These are phyloP conservation scores for Beauveria scarabaeidicola DNA, from an alignment of 2,329 filamentous ascomycete genomes.

Conservation along the genomic window DNA sequence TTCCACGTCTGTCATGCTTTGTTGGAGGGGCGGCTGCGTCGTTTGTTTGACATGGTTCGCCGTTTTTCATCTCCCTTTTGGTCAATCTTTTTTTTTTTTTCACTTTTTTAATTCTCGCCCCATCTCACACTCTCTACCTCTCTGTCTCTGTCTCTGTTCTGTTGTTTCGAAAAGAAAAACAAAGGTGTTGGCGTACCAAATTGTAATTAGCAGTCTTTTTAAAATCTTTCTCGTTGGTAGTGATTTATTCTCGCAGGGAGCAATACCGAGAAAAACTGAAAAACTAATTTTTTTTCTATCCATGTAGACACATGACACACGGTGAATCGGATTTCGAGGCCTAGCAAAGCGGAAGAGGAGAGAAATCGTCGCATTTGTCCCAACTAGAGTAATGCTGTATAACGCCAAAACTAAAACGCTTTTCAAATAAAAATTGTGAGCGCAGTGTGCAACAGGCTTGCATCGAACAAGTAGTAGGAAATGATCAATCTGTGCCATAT, in stretches of 20 bases:
- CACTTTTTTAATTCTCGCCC: conserved; percentile 1
- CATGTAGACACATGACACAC: neutral
- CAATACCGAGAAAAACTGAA: neutral
- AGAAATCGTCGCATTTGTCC: neutral
- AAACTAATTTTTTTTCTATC: neutral
- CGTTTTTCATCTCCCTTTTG: conserved; percentile 1
- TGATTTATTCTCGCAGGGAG: conserved; percentile 7
- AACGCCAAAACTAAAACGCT: too few relatives aligned
- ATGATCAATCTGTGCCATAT: too few relatives aligned
- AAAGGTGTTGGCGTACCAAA: conserved; percentile 8
- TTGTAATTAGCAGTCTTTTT: conserved; percentile 5
- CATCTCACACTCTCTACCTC: conserved; percentile 4
- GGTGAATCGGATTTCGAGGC: neutral
- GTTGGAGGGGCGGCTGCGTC: neutral
- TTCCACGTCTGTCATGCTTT: neutral
- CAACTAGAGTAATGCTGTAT: neutral
- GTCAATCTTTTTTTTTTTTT: conserved; percentile 1
- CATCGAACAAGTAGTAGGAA: too few relatives aligned
- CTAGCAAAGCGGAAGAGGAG: neutral
- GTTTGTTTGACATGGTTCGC: neutral
- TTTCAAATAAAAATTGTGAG: too few relatives aligned
- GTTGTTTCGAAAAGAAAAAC: neutral
- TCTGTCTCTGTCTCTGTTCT: neutral
- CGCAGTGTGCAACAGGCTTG: too few relatives aligned
- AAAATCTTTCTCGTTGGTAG: conserved; percentile 9